Evolutionary conservation across 208 protist species (phyloP).

Genomic region (Crithidia expoeki): DNA sequence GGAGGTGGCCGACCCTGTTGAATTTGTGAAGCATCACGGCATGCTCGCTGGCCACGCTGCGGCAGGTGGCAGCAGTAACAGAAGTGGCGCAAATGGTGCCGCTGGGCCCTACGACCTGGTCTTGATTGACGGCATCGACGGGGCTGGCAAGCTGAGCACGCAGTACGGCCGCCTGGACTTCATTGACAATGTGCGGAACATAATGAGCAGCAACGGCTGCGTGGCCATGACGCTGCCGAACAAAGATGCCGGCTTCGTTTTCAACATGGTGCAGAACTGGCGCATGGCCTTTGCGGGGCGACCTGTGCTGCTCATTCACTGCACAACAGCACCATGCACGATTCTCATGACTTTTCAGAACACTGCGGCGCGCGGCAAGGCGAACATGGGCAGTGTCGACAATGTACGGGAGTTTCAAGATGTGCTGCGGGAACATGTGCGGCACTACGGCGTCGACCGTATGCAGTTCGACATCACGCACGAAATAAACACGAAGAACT

Average conservation of each 20-base stretch:
- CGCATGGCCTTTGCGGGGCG: constrained; percentile 81
- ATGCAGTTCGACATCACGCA: constrained; percentile 82
- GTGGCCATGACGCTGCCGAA: constrained; percentile 80
- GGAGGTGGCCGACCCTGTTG: constrained; percentile 64
- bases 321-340: constrained; percentile 72
- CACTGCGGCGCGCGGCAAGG: constrained; percentile 61
- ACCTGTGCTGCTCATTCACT: constrained; percentile 84
- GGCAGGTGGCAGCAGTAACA: constrained; percentile 9
- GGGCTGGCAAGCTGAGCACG: constrained; percentile 63
- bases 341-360: constrained; percentile 92
- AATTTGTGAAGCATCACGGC: constrained; percentile 61
- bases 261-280: constrained; percentile 88
- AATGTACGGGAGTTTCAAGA: constrained; percentile 84
- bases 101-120: constrained; percentile 73
- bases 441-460: constrained; percentile 76
- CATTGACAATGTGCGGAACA: constrained; percentile 70
- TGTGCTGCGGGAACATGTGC: constrained; percentile 68
- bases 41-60: constrained; percentile 20
- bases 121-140: constrained; percentile 79
- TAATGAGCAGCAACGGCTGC: constrained; percentile 66
- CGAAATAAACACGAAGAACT: constrained; percentile 73
- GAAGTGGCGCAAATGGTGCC: constrained; percentile 1
- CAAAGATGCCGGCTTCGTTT: constrained; percentile 67
- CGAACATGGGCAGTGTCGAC: constrained; percentile 76
- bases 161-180: constrained; percentile 82